These are phyloP conservation scores for Rhizophlyctis rosea DNA, from an alignment of 192 early-diverging fungal genomes.

Conservation along the genomic window DNA sequence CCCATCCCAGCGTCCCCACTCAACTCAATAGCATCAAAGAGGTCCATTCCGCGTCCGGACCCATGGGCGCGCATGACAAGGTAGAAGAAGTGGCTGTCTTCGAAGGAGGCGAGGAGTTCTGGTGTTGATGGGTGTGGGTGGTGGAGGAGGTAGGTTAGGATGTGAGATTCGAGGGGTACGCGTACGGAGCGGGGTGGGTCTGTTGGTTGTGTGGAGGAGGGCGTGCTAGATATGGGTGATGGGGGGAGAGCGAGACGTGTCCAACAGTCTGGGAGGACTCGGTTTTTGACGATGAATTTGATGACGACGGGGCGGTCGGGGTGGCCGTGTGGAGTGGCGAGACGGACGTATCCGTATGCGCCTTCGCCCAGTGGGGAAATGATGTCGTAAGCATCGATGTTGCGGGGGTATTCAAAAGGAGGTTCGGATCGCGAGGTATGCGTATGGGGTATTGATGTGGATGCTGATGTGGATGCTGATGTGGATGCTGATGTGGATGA, in stretches of 20 bases:
- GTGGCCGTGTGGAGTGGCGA: slow-evolving; percentile 52
- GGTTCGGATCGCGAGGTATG: too few species aligned
- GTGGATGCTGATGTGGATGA: slow-evolving; percentile 14
- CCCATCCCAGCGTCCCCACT: slow-evolving; percentile 29
- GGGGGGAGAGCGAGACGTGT: too few species aligned
- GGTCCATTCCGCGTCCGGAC: slow-evolving; percentile 60
- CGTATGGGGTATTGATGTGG: slow-evolving; percentile 47
- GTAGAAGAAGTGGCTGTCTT: slow-evolving; percentile 69
- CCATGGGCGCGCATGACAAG: slow-evolving; percentile 63
- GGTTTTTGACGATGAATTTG: slow-evolving; percentile 69
- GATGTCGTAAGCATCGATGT: slow-evolving; percentile 61
- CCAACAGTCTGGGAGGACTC: slow-evolving; percentile 65
- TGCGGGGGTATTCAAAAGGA: too few species aligned
- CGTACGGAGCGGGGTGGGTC: slow-evolving; percentile 49
- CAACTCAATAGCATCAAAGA: slow-evolving; percentile 72
- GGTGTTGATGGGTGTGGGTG: slow-evolving; percentile 9
- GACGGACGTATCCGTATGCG: slow-evolving; percentile 68
- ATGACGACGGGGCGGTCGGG: slow-evolving; percentile 49
- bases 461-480: slow-evolving; percentile 7
- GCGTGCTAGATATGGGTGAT: too few species aligned
- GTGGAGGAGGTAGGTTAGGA: slow-evolving; percentile 38
- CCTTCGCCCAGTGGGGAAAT: slow-evolving; percentile 62
- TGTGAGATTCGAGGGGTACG: slow-evolving; percentile 65
- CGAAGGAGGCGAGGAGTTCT: slow-evolving; percentile 54
- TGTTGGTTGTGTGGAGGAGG: too few species aligned